A percentile compares a stretch with the other conserved stretches of the same genome.
Conservation (phyloP, 1,139 yeast species). For the Spencermartinsiella ligniputridi region DNA sequence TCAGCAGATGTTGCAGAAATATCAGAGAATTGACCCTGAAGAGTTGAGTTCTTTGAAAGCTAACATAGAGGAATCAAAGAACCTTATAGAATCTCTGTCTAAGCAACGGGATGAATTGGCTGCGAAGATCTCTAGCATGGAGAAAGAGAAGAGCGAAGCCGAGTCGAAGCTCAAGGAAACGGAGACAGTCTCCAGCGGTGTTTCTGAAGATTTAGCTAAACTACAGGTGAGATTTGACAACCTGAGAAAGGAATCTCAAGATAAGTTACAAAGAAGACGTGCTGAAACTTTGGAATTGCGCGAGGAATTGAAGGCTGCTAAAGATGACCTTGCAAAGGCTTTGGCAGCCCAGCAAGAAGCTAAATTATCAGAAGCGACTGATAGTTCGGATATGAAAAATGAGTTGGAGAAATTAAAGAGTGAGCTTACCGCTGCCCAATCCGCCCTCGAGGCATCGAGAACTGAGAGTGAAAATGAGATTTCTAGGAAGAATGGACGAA, state of each 20-base stretch:
- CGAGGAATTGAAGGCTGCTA: conserved; percentile 22
- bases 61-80: conserved; percentile 34
- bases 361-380: neutral
- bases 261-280: conserved; percentile 28
- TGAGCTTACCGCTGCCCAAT: conserved; percentile 33
- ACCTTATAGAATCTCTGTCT: conserved; percentile 15
- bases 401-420: conserved; percentile 33
- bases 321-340: conserved; percentile 10
- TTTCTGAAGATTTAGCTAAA: conserved; percentile 7
- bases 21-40: conserved; percentile 46
- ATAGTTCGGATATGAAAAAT: neutral
- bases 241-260: conserved; percentile 29
- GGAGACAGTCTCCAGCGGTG: conserved; percentile 6
- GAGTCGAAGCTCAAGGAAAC: conserved; percentile 6
- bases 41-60: conserved; percentile 37
- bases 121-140: conserved; percentile 9
- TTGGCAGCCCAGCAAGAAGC: conserved; percentile 6
- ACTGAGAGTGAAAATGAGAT: conserved; percentile 14
- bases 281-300: conserved; percentile 16
- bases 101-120: conserved; percentile 9
- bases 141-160: conserved; percentile 7
- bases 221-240: conserved; percentile 22
- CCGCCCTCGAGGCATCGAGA: conserved; percentile 10
- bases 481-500: conserved; percentile 23
- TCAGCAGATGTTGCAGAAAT: conserved; percentile 44